Evolutionary conservation across 2,329 filamentous ascomycete genomes (phyloP).

Genomic region (Diaporthe citriasiana): DNA sequence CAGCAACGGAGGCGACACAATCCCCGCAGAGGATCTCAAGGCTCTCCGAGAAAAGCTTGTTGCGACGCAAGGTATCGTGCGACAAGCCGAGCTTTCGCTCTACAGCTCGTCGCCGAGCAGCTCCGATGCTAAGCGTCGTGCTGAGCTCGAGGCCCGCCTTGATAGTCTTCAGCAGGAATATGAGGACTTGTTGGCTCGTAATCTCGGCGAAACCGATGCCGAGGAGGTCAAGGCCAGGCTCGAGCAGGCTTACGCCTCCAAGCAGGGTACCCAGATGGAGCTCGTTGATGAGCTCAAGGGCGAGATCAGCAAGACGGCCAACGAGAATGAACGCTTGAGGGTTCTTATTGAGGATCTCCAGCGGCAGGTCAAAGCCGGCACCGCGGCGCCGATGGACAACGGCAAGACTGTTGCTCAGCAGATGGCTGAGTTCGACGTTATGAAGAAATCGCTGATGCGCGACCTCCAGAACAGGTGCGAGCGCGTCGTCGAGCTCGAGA

Average conservation of each 20-base stretch:
- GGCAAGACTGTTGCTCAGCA: conserved; percentile 97
- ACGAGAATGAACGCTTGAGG: conserved; percentile 87
- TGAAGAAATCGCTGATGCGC: conserved; percentile 99
- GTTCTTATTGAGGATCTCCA: conserved; percentile 85
- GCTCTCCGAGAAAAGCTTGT: conserved; percentile 83
- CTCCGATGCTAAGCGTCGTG: conserved; percentile 75
- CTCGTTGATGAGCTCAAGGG: conserved; percentile 82
- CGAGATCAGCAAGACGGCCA: conserved; percentile 81
- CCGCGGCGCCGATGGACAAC: conserved; percentile 74
- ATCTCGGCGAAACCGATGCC: conserved; percentile 82
- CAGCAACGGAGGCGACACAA: conserved; percentile 81
- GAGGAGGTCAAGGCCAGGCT: conserved; percentile 87
- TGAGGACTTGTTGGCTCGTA: conserved; percentile 83
- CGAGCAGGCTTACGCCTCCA: conserved; percentile 81
- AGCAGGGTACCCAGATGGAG: conserved; percentile 80
- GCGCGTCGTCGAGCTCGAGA: conserved; percentile 97
- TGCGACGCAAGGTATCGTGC: conserved; percentile 91
- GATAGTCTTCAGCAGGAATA: conserved; percentile 84
- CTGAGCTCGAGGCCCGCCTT: conserved; percentile 83
- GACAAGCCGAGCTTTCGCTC: conserved; percentile 90
- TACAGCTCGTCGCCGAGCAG: conserved; percentile 77
- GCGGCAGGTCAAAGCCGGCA: conserved; percentile 76
- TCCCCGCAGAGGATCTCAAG: conserved; percentile 85
- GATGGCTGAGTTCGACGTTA: conserved; percentile 97
- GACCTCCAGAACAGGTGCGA: conserved; percentile 99